Conservation (phyloP, 495 filamentous ascomycete species). For the Penicillium pancosmium region DNA sequence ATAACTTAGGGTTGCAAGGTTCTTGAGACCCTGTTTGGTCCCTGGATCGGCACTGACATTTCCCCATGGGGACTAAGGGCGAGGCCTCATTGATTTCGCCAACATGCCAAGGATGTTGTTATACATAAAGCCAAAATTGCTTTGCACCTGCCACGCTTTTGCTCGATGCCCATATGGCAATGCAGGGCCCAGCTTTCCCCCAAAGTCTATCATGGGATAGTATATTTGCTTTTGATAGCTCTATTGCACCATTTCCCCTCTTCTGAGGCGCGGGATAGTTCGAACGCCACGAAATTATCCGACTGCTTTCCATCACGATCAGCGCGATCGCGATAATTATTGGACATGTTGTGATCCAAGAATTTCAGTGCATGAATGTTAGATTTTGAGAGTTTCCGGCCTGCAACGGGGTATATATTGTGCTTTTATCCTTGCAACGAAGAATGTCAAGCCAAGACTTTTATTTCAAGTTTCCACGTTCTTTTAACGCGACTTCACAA, state of each 20-base stretch:
- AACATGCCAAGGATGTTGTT: slow-evolving; percentile 35
- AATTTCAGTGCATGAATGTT: too few species aligned
- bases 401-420: slow-evolving; percentile 2
- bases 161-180: neutral
- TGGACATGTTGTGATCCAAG: slow-evolving; percentile 8
- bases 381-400: neutral
- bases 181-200: slow-evolving; percentile 8
- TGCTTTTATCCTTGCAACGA: neutral
- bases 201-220: slow-evolving; percentile 3
- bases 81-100: slow-evolving; percentile 23
- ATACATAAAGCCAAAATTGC: slow-evolving; percentile 19
- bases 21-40: slow-evolving; percentile 11
- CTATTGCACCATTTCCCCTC: slow-evolving; percentile 15
- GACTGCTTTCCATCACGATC: neutral
- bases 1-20: neutral
- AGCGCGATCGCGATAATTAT: slow-evolving; percentile 13
- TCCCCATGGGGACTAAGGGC: slow-evolving; percentile 9
- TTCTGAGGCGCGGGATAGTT: neutral
- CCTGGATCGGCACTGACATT: slow-evolving; percentile 23
- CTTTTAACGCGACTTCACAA: slow-evolving; percentile 11
- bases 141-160: neutral
- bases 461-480: neutral
- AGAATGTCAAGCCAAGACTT: slow-evolving; percentile 2
- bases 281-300: neutral
- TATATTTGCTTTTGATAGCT: slow-evolving; percentile 3